Base-by-base conservation (phyloP, 2,329 filamentous ascomycete genomes). In the Cordyceps militaris region DNA sequence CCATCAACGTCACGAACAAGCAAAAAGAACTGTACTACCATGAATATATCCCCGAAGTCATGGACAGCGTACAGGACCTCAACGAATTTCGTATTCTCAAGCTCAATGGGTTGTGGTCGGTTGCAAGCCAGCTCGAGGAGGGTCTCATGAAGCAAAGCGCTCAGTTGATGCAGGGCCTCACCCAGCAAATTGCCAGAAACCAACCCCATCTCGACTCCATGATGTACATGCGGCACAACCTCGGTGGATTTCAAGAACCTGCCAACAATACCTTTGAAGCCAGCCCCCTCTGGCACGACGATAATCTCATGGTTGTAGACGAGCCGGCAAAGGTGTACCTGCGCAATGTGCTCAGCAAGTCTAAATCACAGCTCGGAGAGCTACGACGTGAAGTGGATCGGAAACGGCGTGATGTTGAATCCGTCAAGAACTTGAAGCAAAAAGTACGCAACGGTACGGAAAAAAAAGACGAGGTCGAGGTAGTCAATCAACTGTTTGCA, bases 11-110 rank as follows among this genome's bases (percentile, higher is more conserved):
- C 59, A 95, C 92, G 34, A 99, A 99, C 74, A 96, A 94, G 76
- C 87, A 96, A 68, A 99, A 97, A 76, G 91, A 97, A 70, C 90
- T 87, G 69, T 97, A 97, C 76, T 99, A 96, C 69, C 88, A 97
- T 70, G 91, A 97, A 71, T 97, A 97, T 71, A 81, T 99, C 21
- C 94, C 94, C 9, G 94, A 97, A 69, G 76, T 97, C 59, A 81
- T 99, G 69, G 90, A 97, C 74, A 92, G 92, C 65, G 75, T 99
- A 59, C 94, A 99, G 76, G 91, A 97, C 65, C 82, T 99, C 54
- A 91, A 89, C 60, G 92, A 99, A 74, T 95, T 93, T 60, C 85
- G 91, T 54, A 91, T 92, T 11, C 73, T 85, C 51, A 92, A 89
- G 66, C 74, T 97, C 63, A 99, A 99, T 71, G 79, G 81, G 7